phyloP scores from a whole-genome alignment of 108 stramenopile genomes.

The Poteriospumella lacustris region DNA sequence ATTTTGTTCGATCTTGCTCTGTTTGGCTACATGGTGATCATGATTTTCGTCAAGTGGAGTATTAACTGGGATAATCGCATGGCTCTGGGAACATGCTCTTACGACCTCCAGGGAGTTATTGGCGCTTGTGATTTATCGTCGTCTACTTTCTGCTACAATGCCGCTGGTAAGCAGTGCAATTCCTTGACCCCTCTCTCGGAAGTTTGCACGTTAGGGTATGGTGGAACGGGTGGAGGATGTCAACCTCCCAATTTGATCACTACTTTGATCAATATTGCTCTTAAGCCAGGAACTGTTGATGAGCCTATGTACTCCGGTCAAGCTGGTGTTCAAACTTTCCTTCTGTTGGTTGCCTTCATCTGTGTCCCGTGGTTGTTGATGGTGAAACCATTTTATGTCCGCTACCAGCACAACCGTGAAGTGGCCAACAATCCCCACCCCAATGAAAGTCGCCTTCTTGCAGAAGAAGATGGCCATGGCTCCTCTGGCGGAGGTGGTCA shows the following conservation, averaged over 20 bases:
- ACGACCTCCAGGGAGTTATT: not conserved
- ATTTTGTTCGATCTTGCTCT: constrained; percentile 79
- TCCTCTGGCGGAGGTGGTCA: constrained; percentile 50
- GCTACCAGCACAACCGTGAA: constrained; percentile 25
- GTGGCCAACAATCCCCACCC: not conserved
- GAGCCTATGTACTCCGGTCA: constrained; percentile 91
- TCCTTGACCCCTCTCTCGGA: constrained; percentile 57
- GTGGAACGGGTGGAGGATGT: constrained; percentile 84
- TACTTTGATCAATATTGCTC: constrained; percentile 91
- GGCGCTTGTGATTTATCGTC: constrained; percentile 19
- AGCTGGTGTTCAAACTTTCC: constrained; percentile 69
- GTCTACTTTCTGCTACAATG: constrained; percentile 13
- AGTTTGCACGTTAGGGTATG: constrained; percentile 79
- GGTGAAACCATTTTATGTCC: constrained; percentile 65
- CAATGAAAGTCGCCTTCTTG: constrained; percentile 35
- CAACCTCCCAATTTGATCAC: constrained; percentile 95
- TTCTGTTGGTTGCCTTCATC: constrained; percentile 75
- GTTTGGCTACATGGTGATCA: constrained; percentile 93
- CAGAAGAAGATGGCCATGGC: constrained; percentile 54
- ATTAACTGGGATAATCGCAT: constrained; percentile 92
- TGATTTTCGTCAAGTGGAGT: constrained; percentile 96
- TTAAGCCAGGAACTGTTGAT: constrained; percentile 81
- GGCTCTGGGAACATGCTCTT: constrained; percentile 81
- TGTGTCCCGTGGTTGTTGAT: constrained; percentile 85
- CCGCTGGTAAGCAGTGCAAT: constrained; percentile 57